Evolutionary conservation across 352 stramenopile genomes (phyloP).

Genomic region (Phytophthora palmivora): DNA sequence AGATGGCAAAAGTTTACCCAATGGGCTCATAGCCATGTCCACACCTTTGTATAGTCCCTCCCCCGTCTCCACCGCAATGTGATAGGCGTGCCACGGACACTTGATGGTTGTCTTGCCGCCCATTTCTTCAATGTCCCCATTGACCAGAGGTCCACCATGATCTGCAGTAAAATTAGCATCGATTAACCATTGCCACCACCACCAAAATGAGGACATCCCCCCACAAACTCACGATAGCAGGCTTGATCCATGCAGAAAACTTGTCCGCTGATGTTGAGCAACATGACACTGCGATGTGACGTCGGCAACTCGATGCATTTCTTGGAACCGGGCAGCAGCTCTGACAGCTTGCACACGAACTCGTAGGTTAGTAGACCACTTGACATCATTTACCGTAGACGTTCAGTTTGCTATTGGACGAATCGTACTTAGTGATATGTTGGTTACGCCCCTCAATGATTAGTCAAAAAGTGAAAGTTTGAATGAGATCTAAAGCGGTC

Average conservation of each 20-base stretch:
- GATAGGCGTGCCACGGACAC: constrained; percentile 89
- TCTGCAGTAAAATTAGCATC: constrained; percentile 42
- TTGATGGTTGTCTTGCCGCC: constrained; percentile 80
- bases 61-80: constrained; percentile 81
- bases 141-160: constrained; percentile 78
- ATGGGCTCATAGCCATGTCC: constrained; percentile 65
- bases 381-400: constrained; percentile 15
- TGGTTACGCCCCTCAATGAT: constrained; percentile 7
- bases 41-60: constrained; percentile 89
- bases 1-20: constrained; percentile 58
- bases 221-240: constrained; percentile 73
- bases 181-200: constrained; percentile 7
- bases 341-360: constrained; percentile 70
- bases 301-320: constrained; percentile 66
- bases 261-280: constrained; percentile 63
- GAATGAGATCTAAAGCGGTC: no score
- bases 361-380: constrained; percentile 61
- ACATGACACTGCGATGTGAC: constrained; percentile 76
- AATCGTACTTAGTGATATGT: constrained; percentile 17
- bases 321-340: constrained; percentile 61
- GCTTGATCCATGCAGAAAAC: constrained; percentile 89
- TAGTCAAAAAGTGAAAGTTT: no score
- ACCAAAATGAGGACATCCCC: constrained; percentile 16
- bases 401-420: constrained; percentile 1
- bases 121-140: constrained; percentile 88